Base-by-base conservation (phyloP, 139 green algal species). In the Chlorella sorokiniana region DNA sequence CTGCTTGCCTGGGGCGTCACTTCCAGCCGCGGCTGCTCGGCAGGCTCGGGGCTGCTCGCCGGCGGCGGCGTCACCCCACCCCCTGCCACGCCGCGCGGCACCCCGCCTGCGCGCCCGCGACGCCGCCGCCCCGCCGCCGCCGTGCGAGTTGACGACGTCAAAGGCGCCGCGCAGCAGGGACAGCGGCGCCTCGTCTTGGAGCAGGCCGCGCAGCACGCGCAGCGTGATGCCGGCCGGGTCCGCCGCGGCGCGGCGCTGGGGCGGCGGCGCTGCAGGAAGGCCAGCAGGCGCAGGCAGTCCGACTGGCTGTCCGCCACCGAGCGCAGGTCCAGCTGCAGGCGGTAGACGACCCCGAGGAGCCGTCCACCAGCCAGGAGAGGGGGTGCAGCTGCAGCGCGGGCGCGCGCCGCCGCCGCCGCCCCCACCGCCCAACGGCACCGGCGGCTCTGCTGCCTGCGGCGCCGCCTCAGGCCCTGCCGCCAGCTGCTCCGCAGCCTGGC, bases 201-300 rank as follows among this genome's bases (percentile, higher is more conserved):
- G 31, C 25, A 84, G 35, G 1, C 68, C 51, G 18, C 79, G 45
- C 71, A 84, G 71, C 71, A 69, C 64, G 16, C 67, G 44, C 59
- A 84, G 71, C 35, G 59, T 84, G 59, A 84, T 65, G 59, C 35
- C 45, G 10, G 45, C 54, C 4, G 79, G 65, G 25, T 84, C 79
- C 64, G 59, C 11, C 23, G 48, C 25, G 70, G 44, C 48, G 35
- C 79, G 4, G 45, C 25, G 5, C 41, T 40, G 27, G 59, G 42
- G 25, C 29, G 41, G n/a, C 81, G 71, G 20, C 81, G 69, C 74
- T 85, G 81, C 51, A 85, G 61, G 44, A 80, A 85, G 59, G 81
- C 69, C 31, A 85, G 71, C 64, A 80, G 65, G n/a, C 65, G 31
- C 25, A 54, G 33, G 62, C 33, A 40, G 59, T 81, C 81, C 2